Evolutionary conservation across 345 rosid species (phyloP), one percentile per base, ranked within the genome.

Genomic region (Physaria fendleri): DNA sequence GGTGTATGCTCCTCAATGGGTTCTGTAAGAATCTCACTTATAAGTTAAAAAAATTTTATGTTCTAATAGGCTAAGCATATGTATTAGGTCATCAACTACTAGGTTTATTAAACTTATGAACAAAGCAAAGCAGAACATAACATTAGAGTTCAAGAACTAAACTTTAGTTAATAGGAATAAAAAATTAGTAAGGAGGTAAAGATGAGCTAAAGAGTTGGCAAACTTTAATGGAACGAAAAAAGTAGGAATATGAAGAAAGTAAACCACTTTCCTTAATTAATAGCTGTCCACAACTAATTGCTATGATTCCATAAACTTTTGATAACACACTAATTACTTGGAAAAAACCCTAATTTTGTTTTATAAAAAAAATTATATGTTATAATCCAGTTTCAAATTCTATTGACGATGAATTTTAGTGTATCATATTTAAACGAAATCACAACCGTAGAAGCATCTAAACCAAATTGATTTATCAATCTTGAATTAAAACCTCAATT

Each of bases 1-100:
- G 76, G 75, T 35, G 60, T 52, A 30, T 54, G 80, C 40, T 81
- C 62, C 41, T 76, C 95, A 13, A 76, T 67, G n/a, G 81, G 71
- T 61, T 84, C 98, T 88, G 88, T 55, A 27, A 62, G 53, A 57
- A 40, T 39, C 60, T 53, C 29, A 41, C 17, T 48, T 41, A 7
- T 67, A 4, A 59, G 54, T 67, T 16, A 4, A 8, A 13, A 9
- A 15, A 39, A 1, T 29, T 28, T 16, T 4, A 15, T 47, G 40
- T 29, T 32, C 22, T 21, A 30, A 32, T n/a, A 1, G 8, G 21
- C 28, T 22, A 15, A 22, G 20, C 22, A 30, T 32, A 7, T 32
- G 22, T 14, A 44, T 15, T 33, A 11, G 25, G 11, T 34, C 13
- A 46, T 24, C n/a, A 21, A 24, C 4, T 22, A 59, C n/a, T 22